phyloP scores from a whole-genome alignment of 2,329 filamentous ascomycete species.

The Ceratocystis huliohia region DNA sequence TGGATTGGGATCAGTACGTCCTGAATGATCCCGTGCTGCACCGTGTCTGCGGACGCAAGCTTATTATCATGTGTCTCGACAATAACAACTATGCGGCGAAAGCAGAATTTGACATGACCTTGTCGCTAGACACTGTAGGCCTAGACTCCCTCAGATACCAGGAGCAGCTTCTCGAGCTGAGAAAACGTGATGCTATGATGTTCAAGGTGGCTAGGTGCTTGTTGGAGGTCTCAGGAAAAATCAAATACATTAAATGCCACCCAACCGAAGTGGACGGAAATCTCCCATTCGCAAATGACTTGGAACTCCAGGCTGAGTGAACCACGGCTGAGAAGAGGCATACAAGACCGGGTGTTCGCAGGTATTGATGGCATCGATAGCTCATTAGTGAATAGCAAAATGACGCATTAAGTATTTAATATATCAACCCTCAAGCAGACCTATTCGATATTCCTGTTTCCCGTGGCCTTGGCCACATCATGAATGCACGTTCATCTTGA shows the following conservation, averaged over 20 bases:
- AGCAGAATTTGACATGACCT: neutral
- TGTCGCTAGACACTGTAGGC: neutral
- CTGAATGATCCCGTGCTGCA: conserved; percentile 11
- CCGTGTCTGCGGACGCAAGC: neutral
- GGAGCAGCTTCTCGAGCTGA: no score
- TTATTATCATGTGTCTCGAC: conserved; percentile 21
- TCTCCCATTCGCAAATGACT: no score
- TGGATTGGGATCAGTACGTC: conserved; percentile 26
- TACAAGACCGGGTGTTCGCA: neutral
- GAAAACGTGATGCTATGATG: no score
- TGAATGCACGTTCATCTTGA: conserved; percentile 40
- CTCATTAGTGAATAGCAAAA: neutral
- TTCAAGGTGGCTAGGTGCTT: no score
- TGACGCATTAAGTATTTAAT: neutral
- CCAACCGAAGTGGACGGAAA: no score
- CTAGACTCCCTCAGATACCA: no score
- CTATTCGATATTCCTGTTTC: conserved; percentile 2
- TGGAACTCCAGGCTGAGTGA: neutral
- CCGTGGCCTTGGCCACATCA: neutral
- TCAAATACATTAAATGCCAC: no score
- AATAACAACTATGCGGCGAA: neutral
- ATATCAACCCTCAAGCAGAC: conserved; percentile 23
- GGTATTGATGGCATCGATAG: neutral
- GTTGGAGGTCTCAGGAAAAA: no score
- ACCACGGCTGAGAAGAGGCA: neutral